Evolutionary conservation across 345 rosid genomes (phyloP).

Genomic region (Aegle marmelos): DNA sequence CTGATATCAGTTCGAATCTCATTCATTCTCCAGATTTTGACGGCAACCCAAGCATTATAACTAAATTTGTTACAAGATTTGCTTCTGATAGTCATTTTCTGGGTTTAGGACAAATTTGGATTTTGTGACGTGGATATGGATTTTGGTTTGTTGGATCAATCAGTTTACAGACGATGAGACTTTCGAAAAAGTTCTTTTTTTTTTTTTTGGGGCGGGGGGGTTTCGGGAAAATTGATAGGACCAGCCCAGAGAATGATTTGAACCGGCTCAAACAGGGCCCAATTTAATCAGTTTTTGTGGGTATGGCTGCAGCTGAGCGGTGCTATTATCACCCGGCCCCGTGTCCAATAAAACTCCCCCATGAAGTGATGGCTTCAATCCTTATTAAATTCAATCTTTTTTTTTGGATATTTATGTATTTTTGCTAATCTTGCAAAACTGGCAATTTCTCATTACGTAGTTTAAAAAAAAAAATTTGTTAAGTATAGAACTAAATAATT

Average conservation of each 20-base stretch:
- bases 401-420: too few species aligned
- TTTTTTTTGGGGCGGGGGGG: too few species aligned
- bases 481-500: too few species aligned
- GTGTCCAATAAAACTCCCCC: too few species aligned
- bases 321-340: too few species aligned
- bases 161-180: background rate
- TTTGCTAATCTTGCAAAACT: too few species aligned
- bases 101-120: background rate
- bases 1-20: constrained; percentile 63
- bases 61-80: background rate
- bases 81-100: constrained; percentile 19
- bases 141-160: background rate
- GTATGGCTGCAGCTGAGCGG: too few species aligned
- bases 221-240: background rate
- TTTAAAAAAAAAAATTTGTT: too few species aligned
- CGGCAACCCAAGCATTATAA: constrained; percentile 25
- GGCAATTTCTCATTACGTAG: too few species aligned
- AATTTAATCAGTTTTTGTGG: background rate
- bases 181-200: background rate
- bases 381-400: too few species aligned
- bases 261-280: background rate
- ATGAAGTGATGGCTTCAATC: too few species aligned
- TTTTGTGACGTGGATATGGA: background rate
- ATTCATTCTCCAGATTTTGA: constrained; percentile 39
- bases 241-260: background rate